Percentiles rank a stretch among this genome's conserved stretches.
Conservation (phyloP, 148 eudicot genomes). For the Chenopodium quinoa region DNA sequence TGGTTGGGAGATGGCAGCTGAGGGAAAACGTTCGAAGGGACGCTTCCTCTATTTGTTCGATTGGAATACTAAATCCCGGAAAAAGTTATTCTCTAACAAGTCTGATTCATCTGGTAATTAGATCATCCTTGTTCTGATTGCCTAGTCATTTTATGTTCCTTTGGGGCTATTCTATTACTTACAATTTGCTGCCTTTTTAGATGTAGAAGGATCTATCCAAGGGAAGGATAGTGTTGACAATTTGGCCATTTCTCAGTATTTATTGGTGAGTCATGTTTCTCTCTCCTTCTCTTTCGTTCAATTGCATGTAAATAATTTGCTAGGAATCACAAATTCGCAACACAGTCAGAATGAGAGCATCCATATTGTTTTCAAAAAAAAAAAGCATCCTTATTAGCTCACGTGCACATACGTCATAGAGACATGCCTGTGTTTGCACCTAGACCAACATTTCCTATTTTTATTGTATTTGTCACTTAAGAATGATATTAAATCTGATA, state of each 20-base stretch:
- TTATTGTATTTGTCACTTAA: not conserved
- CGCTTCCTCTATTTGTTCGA: constrained; percentile 87
- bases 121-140: not conserved
- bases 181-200: constrained; percentile 8
- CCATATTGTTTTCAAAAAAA: not conserved
- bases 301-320: not conserved
- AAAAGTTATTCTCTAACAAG: constrained; percentile 78
- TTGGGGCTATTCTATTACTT: constrained; percentile 10
- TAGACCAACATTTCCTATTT: not conserved
- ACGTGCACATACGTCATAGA: not conserved
- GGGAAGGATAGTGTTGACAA: constrained; percentile 50
- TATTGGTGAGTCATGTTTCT: constrained; percentile 44
- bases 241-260: constrained; percentile 41
- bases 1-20: constrained; percentile 65
- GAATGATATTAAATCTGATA: constrained; percentile 16
- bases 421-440: not conserved
- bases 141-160: not conserved
- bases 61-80: constrained; percentile 87
- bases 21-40: constrained; percentile 66
- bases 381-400: not conserved
- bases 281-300: not conserved
- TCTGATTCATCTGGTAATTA: constrained; percentile 52
- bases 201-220: constrained; percentile 52
- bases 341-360: not conserved
- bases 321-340: not conserved